These are phyloP conservation scores for Rhododendron ferrugineum DNA, from an alignment of 148 eudicot genomes.

Conservation along the genomic window DNA sequence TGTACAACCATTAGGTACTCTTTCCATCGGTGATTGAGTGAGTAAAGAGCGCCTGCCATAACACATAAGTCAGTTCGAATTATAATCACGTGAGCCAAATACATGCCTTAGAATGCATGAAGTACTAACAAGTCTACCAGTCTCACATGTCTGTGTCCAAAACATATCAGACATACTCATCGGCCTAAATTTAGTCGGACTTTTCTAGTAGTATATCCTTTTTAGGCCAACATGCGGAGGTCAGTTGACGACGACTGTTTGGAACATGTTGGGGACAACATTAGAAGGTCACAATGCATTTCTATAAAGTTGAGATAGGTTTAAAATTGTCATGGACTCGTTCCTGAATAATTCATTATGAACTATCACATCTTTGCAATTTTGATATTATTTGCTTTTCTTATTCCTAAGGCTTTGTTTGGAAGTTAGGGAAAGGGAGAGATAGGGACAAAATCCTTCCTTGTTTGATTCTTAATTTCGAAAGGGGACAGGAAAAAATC, in stretches of 20 bases:
- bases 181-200: neutral
- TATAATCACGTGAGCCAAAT: neutral
- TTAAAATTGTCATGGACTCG: neutral
- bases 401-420: neutral
- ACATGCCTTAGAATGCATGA: neutral
- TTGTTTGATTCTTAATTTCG: neutral
- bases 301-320: neutral
- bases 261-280: neutral
- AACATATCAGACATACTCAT: neutral
- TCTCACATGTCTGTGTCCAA: neutral
- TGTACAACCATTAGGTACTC: constrained; percentile 23
- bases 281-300: neutral
- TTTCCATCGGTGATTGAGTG: constrained; percentile 71
- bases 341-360: neutral
- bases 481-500: neutral
- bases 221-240: neutral
- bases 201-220: neutral
- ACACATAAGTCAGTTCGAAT: neutral
- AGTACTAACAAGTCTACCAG: neutral
- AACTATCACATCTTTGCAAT: neutral
- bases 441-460: neutral
- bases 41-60: constrained; percentile 84
- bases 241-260: neutral
- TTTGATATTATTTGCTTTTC: neutral
- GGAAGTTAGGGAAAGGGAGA: neutral